Evolutionary conservation across 2,329 filamentous ascomycete species (phyloP).

Genomic region (Calonectria ilicicola): DNA sequence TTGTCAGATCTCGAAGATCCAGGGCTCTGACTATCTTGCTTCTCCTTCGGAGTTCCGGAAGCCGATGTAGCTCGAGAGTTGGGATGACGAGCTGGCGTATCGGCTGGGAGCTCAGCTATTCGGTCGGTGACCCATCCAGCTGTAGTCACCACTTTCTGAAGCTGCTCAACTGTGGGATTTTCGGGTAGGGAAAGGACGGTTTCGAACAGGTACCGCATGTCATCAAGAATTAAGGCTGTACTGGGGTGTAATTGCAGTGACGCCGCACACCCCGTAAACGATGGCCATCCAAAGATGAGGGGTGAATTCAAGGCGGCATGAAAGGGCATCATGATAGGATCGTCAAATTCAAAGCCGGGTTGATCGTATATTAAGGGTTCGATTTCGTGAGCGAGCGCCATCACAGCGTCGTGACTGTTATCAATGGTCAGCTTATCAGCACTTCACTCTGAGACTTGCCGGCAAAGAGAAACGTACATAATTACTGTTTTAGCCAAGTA

Average conservation of each 20-base stretch:
- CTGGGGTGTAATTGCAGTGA: slow-evolving; percentile 57
- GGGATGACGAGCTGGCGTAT: slow-evolving; percentile 33
- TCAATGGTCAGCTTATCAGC: slow-evolving; percentile 28
- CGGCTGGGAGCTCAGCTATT: slow-evolving; percentile 49
- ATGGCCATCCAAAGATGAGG: slow-evolving; percentile 55
- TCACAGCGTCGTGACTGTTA: slow-evolving; percentile 59
- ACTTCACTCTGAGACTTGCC: background rate
- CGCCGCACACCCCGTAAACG: slow-evolving; percentile 56
- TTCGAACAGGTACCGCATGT: slow-evolving; percentile 61
- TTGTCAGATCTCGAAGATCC: slow-evolving; percentile 28
- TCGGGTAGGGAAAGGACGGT: slow-evolving; percentile 55
- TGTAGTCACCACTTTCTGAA: slow-evolving; percentile 53
- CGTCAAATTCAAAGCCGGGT: slow-evolving; percentile 55
- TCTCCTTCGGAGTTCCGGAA: slow-evolving; percentile 24
- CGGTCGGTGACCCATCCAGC: slow-evolving; percentile 55
- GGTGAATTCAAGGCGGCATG: slow-evolving; percentile 61
- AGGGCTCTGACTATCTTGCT: slow-evolving; percentile 23
- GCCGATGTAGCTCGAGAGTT: slow-evolving; percentile 29
- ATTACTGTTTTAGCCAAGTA: slow-evolving; percentile 62
- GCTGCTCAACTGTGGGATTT: slow-evolving; percentile 48
- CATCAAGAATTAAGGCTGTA: slow-evolving; percentile 63
- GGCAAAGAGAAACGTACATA: slow-evolving; percentile 50
- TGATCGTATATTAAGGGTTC: slow-evolving; percentile 55
- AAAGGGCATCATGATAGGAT: slow-evolving; percentile 53
- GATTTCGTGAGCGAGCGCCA: slow-evolving; percentile 61